A percentile compares a stretch with the other conserved stretches of the same genome.
Conservation (phyloP, 2,329 filamentous ascomycete genomes). For the Diatrype stigma region DNA sequence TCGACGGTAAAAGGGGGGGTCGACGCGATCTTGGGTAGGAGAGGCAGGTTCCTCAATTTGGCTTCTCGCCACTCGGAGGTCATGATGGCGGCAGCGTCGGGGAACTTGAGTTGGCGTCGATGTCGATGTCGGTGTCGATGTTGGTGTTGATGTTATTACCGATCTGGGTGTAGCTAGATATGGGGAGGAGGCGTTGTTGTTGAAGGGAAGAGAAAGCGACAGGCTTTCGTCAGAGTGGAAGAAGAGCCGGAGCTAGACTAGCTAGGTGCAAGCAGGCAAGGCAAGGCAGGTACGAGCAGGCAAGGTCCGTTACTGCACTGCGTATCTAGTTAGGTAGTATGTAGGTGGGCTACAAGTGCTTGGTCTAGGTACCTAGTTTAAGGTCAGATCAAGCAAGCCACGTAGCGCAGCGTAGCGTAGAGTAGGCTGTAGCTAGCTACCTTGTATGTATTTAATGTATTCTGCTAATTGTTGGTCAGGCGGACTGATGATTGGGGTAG, state of each 20-base stretch:
- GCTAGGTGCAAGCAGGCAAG: too few species aligned
- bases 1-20: slow-evolving; percentile 66
- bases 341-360: too few species aligned
- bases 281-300: too few species aligned
- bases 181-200: neutral
- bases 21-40: slow-evolving; percentile 47
- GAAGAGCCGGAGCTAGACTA: too few species aligned
- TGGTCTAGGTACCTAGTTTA: neutral
- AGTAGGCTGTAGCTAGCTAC: neutral
- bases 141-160: too few species aligned
- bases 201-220: too few species aligned
- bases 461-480: neutral
- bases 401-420: neutral
- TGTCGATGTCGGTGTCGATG: too few species aligned
- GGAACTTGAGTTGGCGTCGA: neutral
- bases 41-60: slow-evolving; percentile 21
- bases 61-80: slow-evolving; percentile 27
- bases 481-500: neutral
- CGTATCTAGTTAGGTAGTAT: too few species aligned
- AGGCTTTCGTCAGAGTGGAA: too few species aligned
- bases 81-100: slow-evolving; percentile 15
- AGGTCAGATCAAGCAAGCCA: neutral
- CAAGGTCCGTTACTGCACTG: too few species aligned
- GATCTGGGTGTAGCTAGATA: neutral
- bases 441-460: too few species aligned